These are phyloP conservation scores for Suillus hirtellus DNA, from an alignment of 768 basidiomycete genomes.

Conservation along the genomic window DNA sequence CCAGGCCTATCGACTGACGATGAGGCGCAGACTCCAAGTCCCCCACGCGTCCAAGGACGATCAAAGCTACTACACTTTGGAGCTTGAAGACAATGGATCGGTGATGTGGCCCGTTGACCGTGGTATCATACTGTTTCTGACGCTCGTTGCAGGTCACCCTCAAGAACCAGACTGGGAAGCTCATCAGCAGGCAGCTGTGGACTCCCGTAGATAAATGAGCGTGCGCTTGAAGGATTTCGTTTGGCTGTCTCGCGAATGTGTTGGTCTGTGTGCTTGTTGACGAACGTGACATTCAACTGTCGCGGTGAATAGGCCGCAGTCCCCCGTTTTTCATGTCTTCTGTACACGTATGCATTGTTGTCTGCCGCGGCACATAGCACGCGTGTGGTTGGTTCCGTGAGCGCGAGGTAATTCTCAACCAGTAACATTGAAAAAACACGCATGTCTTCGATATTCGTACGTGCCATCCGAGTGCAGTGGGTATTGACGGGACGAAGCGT, in stretches of 20 bases:
- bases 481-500: too few relatives aligned
- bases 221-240: not conserved
- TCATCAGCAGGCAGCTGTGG: not conserved
- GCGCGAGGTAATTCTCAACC: too few relatives aligned
- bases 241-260: too few relatives aligned
- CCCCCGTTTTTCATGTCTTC: not conserved
- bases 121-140: not conserved
- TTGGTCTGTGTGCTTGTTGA: not conserved
- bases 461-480: too few relatives aligned
- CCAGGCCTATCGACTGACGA: not conserved
- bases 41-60: too few relatives aligned
- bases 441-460: too few relatives aligned
- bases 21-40: not conserved
- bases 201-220: too few relatives aligned
- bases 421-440: too few relatives aligned
- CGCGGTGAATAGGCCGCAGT: not conserved
- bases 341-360: not conserved
- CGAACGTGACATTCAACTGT: not conserved
- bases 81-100: not conserved
- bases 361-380: not conserved
- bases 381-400: too few relatives aligned
- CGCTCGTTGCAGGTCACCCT: not conserved
- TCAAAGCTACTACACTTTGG: too few relatives aligned
- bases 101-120: not conserved
- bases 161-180: accelerated